A percentile compares a stretch with the other conserved stretches of the same genome.
phyloP scores from a whole-genome alignment of 129 eudicot genomes.

The Deinandra increscens region DNA sequence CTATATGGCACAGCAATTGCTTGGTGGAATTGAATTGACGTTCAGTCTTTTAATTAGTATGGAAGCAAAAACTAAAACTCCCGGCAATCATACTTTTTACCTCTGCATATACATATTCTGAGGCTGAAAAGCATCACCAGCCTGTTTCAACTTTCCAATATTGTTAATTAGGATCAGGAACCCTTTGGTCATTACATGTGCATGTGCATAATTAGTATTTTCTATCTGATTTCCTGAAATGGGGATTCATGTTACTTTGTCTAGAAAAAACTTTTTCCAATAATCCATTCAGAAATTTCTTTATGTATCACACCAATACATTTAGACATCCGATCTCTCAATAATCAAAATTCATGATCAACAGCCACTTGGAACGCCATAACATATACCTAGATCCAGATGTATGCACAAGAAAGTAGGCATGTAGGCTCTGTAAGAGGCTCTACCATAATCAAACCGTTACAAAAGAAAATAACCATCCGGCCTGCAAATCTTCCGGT shows the following conservation, averaged over 20 bases:
- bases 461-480: background rate
- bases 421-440: background rate
- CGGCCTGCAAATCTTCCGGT: background rate
- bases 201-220: conserved; percentile 3
- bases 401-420: conserved; percentile 2
- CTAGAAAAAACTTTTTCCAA: conserved; percentile 9
- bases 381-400: conserved; percentile 5
- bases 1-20: conserved; percentile 1
- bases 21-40: background rate
- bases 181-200: conserved; percentile 1
- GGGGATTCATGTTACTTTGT: conserved; percentile 12
- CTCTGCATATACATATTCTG: conserved; percentile 6
- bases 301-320: conserved; percentile 8
- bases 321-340: background rate
- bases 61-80: background rate
- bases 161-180: background rate
- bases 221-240: background rate
- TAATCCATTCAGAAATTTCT: background rate
- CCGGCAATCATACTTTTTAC: background rate
- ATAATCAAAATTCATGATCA: conserved; percentile 15
- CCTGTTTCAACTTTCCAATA: conserved; percentile 14
- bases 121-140: conserved; percentile 2
- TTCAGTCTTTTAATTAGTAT: background rate
- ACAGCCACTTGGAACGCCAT: background rate
- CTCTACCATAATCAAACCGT: conserved; percentile 16